Base-by-base conservation (phyloP, 1,284 basidiomycete species). In the Cryptococcus maquisensis region DNA sequence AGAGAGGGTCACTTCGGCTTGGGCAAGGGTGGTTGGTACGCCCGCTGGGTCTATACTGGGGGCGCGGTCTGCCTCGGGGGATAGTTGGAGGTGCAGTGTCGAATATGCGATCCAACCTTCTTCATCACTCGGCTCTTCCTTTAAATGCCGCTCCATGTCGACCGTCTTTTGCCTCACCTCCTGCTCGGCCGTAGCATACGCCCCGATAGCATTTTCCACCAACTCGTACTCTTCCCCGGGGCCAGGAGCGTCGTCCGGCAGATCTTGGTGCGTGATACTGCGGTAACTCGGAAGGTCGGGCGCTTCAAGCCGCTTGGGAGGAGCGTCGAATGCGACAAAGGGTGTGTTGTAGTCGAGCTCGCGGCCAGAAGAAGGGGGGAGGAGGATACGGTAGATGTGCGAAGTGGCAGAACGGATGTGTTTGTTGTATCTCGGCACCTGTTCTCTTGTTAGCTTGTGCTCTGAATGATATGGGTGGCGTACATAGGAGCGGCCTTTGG, bases 1-100 rank as follows among this genome's bases (percentile, higher is more conserved):
- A 4, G 73, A 68, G 2, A 75, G 59, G 1, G 70, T 69, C 23
- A 77, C 62, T 44, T 75, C 74, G 10, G 72, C 68, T 21, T 66
- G 57, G 13, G 67, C 67, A 37, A 64, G 57, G 21, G 56, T 65
- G 13, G 54, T 60, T 4, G 55, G 12, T 9, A 40, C 10, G 9
- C 21, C 9, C n/a, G 39, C 16, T 9, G n/a, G 39, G 16, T 40
- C 39, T 3, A 40, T 4, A 16, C 39, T 16, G 10, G 39, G 7
- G 13, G 36, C n/a, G 8, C 48, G 24, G 16, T 38, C 44, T 3
- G 23, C 16, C 12, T 58, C 57, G n/a, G 51, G 60, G 8, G 59
- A 60, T 9, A 64, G 50, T 18, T 58, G 57, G 12, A 72, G 54
- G 41, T 74, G 74, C 9, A 73, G 54, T 16, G 52, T 66, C 1